Evolutionary conservation across 75 land plant genomes (phyloP), one percentile per base, ranked within the genome.

Genomic region (Chamaecyparis obtusa): DNA sequence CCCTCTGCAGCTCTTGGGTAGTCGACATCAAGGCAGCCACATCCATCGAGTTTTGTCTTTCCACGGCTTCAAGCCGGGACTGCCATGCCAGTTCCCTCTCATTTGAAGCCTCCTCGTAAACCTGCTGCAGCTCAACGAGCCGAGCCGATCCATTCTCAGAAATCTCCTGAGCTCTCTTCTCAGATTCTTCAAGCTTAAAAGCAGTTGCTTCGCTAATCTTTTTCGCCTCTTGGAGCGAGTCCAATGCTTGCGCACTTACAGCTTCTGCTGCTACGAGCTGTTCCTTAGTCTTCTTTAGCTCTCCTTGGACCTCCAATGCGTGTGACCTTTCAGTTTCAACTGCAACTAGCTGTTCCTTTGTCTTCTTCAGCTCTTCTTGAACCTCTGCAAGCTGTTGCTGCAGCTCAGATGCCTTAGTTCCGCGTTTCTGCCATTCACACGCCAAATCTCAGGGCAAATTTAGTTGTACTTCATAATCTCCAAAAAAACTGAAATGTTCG

Each of bases 301-400:
- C 95, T 51, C 91, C 95, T 44, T 92, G 93, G 69, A 64, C n/a
- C 69, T 7, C 30, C 69, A 27, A 27, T 64, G 69, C 8, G 46
- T 57, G n/a, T 39, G 27, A 86, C 87, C 91, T 93, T 41, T 43
- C 81, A 76, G 93, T 71, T 39, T 95, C 95, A 19, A 90, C 85
- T 43, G 89, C 69, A 51, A 21, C 86, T 10, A 94, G 87, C 78
- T 94, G 95, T 19, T 94, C 95, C 77, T 92, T 95, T 60, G 92
- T 56, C 84, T 94, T 95, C 86, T 94, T 92, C 55, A 95, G 90
- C 46, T 95, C 95, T 51, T 91, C 95, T 54, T 92, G 93, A 76
- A 90, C 91, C 49, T 91, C 93, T 27, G 86, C 56, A 39, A 93
- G 78, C 88, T 94, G 91, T 19, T 90, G 75, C 87, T 92, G 94